Percentiles rank a stretch among this genome's conserved stretches.
Evolutionary conservation across 176 grass and related monocot genomes (phyloP).

Genomic region (Oryza officinalis): DNA sequence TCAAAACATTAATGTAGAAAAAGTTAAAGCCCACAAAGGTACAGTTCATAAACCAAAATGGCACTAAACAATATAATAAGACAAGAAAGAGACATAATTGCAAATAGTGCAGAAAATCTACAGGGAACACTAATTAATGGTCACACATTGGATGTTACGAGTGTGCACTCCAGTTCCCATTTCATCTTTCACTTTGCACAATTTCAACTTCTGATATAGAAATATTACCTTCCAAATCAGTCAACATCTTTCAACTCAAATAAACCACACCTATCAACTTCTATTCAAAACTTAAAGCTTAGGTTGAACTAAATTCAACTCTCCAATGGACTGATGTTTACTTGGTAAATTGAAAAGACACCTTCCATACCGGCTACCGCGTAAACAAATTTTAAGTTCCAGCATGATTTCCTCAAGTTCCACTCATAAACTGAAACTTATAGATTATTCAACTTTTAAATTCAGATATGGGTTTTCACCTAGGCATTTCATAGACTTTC

Average conservation of each 20-base stretch:
- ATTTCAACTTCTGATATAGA: not conserved
- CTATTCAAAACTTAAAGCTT: not conserved
- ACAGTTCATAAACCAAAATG: slow-evolving; percentile 1
- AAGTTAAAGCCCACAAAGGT: slow-evolving; percentile 15
- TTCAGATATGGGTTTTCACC: not conserved
- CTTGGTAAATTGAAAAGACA: not conserved
- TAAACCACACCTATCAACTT: not conserved
- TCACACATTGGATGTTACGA: not conserved
- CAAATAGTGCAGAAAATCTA: slow-evolving; percentile 1
- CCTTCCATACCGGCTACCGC: not conserved
- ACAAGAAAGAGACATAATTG: not conserved
- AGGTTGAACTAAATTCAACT: not conserved
- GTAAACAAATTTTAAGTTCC: not conserved
- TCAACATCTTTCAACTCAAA: not conserved
- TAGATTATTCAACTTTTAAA: not conserved
- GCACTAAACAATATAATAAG: slow-evolving; percentile 6
- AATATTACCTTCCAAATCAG: not conserved
- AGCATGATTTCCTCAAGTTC: not conserved
- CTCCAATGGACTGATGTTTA: not conserved
- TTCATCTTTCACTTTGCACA: not conserved
- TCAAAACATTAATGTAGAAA: not conserved
- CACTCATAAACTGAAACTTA: not conserved
- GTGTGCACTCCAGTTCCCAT: not conserved
- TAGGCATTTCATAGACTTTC: not conserved
- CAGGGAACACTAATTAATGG: too few species aligned